Evolutionary conservation across 2,329 filamentous ascomycete genomes (phyloP), one percentile per base, ranked within the genome.

Genomic region (Tolypocladium sp.): DNA sequence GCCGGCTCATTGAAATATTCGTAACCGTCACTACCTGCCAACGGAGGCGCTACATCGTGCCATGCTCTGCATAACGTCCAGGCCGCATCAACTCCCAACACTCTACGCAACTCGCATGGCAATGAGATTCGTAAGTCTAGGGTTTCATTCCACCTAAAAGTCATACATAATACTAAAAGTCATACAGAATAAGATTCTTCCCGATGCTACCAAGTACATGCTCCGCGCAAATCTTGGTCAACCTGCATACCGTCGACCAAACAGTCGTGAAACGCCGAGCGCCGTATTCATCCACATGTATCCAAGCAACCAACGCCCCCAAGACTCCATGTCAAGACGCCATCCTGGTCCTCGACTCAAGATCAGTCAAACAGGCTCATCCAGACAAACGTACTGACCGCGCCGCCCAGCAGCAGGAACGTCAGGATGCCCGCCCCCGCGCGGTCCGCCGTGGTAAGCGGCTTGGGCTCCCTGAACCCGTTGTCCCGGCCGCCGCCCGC

Each of bases 351-450:
- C 5, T 20, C 4, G n/a, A n/a, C n/a, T n/a, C 17, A n/a, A 33
- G 4, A n/a, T 57, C 37, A 73, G 20, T 71, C 68, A 58, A 69
- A 67, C n/a, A 61, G 58, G 59, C 76, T 77, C 78, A 82, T 82
- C 80, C 80, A 83, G 37, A 74, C 70, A 68, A 80, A 82, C 5
- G 75, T 75, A 20, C 74, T 74, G 2, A 78, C 57, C 1, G 73
- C 72, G 22, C 73, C 69, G 0, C 73, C 71, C 27, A 80, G 65
- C 4, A 81, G 62, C 2, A 81, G 9, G 38, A 77, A 69, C 0
- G 80, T 82, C 49, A 82, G 15, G 57, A 82, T 76, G 1, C 75
- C 76, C 1, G 80, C 80, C 17, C 80, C 80, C 0, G 77, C 79
- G 59, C 68, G 74, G 60, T 82, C 80, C 12, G 70, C 76, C 4